phyloP scores from a whole-genome alignment of 2,329 filamentous ascomycete species.

The Helicocarpus griseus region DNA sequence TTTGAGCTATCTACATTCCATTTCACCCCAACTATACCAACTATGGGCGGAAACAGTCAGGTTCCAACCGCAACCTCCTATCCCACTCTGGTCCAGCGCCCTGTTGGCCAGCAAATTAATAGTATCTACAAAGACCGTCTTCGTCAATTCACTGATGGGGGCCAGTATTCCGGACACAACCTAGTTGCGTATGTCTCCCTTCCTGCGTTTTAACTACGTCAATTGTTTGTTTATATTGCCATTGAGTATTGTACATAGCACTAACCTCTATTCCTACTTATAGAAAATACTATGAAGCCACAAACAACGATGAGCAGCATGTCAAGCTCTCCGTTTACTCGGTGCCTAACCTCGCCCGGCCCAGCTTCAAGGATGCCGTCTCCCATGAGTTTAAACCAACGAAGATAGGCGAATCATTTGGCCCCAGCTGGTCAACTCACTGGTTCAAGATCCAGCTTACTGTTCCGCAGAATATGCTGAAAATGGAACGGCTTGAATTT shows the following conservation, averaged over 20 bases:
- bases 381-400: slow-evolving; percentile 67
- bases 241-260: slow-evolving; percentile 4
- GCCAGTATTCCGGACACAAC: slow-evolving; percentile 69
- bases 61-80: slow-evolving; percentile 32
- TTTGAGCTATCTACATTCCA: not conserved
- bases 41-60: slow-evolving; percentile 31
- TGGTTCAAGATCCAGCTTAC: slow-evolving; percentile 85
- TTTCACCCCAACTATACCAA: not conserved
- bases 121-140: slow-evolving; percentile 80
- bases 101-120: slow-evolving; percentile 68
- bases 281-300: slow-evolving; percentile 64
- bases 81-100: slow-evolving; percentile 41
- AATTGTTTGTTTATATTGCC: slow-evolving; percentile 9
- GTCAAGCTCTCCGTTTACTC: slow-evolving; percentile 82
- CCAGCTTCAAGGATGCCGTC: slow-evolving; percentile 75
- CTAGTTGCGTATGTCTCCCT: slow-evolving; percentile 52
- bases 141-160: slow-evolving; percentile 65
- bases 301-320: slow-evolving; percentile 58
- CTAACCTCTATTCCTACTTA: not conserved
- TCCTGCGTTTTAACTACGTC: slow-evolving; percentile 6
- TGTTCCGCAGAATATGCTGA: slow-evolving; percentile 60
- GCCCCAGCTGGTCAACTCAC: slow-evolving; percentile 93
- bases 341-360: slow-evolving; percentile 67
- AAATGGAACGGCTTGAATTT: slow-evolving; percentile 80
- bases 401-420: slow-evolving; percentile 67